Evolutionary conservation across 2,329 filamentous ascomycete species (phyloP).

Genomic region (Alternaria sp.): DNA sequence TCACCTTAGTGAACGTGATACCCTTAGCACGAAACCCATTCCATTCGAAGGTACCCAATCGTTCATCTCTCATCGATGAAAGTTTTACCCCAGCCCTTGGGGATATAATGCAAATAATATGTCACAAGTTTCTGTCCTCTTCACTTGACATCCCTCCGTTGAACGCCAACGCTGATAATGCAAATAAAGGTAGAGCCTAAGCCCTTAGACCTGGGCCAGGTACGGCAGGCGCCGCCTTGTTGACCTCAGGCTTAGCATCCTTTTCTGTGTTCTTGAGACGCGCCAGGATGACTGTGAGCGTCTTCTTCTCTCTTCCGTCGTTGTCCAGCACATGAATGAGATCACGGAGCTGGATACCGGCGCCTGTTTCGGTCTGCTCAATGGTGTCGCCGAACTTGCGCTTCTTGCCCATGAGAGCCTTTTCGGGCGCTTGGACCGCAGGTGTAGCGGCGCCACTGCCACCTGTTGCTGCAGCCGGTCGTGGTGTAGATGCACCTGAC

Average conservation of each 20-base stretch:
- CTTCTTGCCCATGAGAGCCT: slow-evolving; percentile 62
- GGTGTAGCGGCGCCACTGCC: slow-evolving; percentile 37
- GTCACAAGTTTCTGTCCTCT: slow-evolving; percentile 6
- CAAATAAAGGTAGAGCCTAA: slow-evolving; percentile 5
- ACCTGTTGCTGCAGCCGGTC: slow-evolving; percentile 32
- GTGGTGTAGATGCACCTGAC: slow-evolving; percentile 43
- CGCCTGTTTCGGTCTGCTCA: slow-evolving; percentile 78
- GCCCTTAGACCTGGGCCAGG: slow-evolving; percentile 7
- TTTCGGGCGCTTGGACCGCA: slow-evolving; percentile 27
- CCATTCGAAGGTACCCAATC: background rate
- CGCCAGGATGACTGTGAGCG: slow-evolving; percentile 46
- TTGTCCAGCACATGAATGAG: slow-evolving; percentile 79
- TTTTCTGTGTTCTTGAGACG: slow-evolving; percentile 40
- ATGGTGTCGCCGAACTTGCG: slow-evolving; percentile 74
- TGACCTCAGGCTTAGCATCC: slow-evolving; percentile 26
- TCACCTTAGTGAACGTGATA: background rate
- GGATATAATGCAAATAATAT: slow-evolving; percentile 19
- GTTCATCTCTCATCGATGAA: background rate
- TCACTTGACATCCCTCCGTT: background rate
- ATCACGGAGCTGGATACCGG: slow-evolving; percentile 83
- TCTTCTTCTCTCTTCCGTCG: slow-evolving; percentile 71
- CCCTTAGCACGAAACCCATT: background rate
- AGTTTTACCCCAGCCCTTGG: slow-evolving; percentile 28
- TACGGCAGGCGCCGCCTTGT: slow-evolving; percentile 12
- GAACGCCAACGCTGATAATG: slow-evolving; percentile 33